These are phyloP conservation scores for Beauveria brongniartii DNA, from an alignment of 2,329 filamentous ascomycete genomes.

Conservation along the genomic window DNA sequence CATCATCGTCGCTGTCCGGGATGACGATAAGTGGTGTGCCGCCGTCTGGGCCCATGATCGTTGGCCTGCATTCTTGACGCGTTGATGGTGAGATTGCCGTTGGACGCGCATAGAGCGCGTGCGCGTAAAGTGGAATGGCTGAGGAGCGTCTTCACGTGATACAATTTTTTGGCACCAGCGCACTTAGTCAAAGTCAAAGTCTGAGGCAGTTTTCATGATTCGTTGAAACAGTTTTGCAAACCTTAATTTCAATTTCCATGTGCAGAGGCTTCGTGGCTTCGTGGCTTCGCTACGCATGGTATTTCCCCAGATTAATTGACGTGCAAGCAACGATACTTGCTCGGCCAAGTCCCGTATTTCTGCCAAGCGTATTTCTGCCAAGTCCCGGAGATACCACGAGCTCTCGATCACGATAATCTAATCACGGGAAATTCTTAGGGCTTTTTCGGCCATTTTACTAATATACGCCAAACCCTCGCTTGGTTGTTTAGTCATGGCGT, in stretches of 20 bases:
- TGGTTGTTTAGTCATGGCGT: too few relatives aligned
- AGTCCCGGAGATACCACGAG: too few relatives aligned
- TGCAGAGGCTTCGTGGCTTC: too few relatives aligned
- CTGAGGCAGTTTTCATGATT: not conserved
- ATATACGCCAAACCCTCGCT: too few relatives aligned
- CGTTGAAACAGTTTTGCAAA: too few relatives aligned
- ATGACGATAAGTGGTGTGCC: not conserved
- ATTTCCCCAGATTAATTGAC: too few relatives aligned
- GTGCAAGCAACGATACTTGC: not conserved
- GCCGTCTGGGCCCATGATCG: not conserved
- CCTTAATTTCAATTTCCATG: not conserved
- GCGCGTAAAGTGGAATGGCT: not conserved
- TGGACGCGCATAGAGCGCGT: not conserved
- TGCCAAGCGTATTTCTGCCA: too few relatives aligned
- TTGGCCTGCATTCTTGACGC: not conserved
- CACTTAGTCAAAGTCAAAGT: not conserved
- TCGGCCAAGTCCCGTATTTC: too few relatives aligned
- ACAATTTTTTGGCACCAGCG: not conserved
- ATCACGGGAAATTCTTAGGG: too few relatives aligned
- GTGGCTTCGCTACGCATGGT: too few relatives aligned
- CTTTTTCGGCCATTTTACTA: too few relatives aligned
- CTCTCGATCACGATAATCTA: too few relatives aligned
- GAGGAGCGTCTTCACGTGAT: conserved; percentile 11
- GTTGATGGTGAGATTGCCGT: not conserved
- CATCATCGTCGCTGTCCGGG: conserved; percentile 5